Conservation (phyloP, 352 stramenopile genomes). For the Globisporangium cederbergense region DNA sequence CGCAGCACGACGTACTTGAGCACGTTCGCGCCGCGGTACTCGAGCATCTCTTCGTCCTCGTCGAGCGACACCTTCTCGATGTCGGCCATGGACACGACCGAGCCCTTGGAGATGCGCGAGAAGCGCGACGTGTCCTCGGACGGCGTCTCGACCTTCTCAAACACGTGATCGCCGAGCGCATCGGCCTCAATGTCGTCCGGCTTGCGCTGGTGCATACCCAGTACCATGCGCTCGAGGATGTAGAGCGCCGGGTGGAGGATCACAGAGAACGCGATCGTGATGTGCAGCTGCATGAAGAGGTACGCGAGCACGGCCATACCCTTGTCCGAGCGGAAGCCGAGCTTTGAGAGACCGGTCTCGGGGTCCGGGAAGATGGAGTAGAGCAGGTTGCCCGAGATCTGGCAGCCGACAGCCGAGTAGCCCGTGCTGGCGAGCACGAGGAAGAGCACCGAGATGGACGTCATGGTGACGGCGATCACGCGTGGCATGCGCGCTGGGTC, state of each 20-base stretch:
- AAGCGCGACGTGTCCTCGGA: neutral
- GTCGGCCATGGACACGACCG: conserved; percentile 18
- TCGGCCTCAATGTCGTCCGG: neutral
- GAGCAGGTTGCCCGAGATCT: conserved; percentile 39
- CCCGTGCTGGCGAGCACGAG: conserved; percentile 33
- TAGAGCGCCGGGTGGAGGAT: conserved; percentile 26
- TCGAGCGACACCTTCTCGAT: conserved; percentile 3
- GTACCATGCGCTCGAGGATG: conserved; percentile 22
- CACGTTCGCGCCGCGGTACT: conserved; percentile 15
- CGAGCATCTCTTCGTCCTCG: neutral
- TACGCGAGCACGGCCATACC: conserved; percentile 26
- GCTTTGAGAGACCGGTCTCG: conserved; percentile 4
- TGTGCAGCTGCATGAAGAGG: conserved; percentile 16
- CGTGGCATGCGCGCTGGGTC: conserved; percentile 22
- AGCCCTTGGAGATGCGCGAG: conserved; percentile 3
- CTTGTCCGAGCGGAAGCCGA: conserved; percentile 26
- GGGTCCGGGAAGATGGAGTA: conserved; percentile 12
- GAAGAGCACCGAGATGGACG: conserved; percentile 42
- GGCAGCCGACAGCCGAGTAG: conserved; percentile 45
- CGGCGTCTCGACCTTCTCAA: neutral
- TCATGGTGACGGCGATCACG: conserved; percentile 42
- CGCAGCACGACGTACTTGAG: conserved; percentile 23
- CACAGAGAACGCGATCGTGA: conserved; percentile 33
- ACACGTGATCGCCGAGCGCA: neutral
- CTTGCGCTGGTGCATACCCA: conserved; percentile 25